Evolutionary conservation across 164 flowering plant species (phyloP), one percentile per base, ranked within the genome.

Genomic region (Tinospora cordifolia): DNA sequence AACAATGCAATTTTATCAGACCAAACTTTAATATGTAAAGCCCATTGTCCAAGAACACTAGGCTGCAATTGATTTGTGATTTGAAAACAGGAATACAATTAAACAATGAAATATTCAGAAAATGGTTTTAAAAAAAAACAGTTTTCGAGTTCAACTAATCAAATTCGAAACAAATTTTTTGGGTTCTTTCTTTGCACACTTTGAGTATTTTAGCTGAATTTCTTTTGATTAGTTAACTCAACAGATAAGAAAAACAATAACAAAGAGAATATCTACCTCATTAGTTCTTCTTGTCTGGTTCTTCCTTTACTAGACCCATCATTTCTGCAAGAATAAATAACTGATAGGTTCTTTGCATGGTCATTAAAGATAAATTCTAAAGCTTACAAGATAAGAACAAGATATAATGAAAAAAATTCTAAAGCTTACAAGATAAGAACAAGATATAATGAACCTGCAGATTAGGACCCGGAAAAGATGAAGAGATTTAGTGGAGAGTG

Each of bases 401-500:
- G 54, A 13, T 73, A 73, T 15, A 67, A 62, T 84, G 30, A 72
- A 91, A n/a, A 66, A 64, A 39, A 41, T 3, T 12, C 47, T 62
- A 41, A 58, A 27, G 34, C 60, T 63, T 69, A 11, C 41, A 60
- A 21, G 17, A 10, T 26, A 39, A 46, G 21, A 49, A 64, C 51
- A n/a, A 63, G 57, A 13, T 73, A 73, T 15, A 67, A 62, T 83
- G 34, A 72, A 91, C 97, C 97, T 91, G 86, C 76, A 38, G 57
- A 87, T 84, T 8, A 78, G 62, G 62, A 93, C 75, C 74, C 73
- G 82, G 85, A 76, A 91, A 66, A 90, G 79, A 60, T 79, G 85
- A 70, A 93, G 92, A 72, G 83, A 78, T 76, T 88, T 87, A 74
- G 91, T 82, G 40, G 98, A 93, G 13, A 93, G 86, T 81, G 88